phyloP scores from a whole-genome alignment of 164 flowering plant genomes.

The Liriodendron chinense region DNA sequence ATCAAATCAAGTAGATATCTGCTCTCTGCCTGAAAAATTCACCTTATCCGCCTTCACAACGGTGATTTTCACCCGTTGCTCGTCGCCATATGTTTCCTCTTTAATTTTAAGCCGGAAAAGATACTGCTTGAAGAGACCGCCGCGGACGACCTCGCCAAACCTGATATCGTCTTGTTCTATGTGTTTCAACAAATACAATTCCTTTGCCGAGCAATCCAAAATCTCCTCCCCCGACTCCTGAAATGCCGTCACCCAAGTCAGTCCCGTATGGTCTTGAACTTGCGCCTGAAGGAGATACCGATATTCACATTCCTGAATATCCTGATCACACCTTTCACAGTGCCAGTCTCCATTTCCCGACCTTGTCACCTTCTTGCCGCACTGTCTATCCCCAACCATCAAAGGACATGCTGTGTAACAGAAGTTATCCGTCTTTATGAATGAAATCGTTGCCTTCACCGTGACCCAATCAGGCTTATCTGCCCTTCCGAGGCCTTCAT shows the following conservation, averaged over 20 bases:
- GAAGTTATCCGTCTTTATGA: conserved; percentile 76
- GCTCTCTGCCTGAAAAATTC: conserved; percentile 53
- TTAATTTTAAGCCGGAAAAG: conserved; percentile 82
- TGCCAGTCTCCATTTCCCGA: conserved; percentile 65
- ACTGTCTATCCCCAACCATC: conserved; percentile 90
- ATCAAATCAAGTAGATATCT: conserved; percentile 51
- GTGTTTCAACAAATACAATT: conserved; percentile 63
- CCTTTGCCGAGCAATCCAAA: conserved; percentile 80
- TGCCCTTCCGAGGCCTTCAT: conserved; percentile 85
- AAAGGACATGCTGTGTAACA: conserved; percentile 96
- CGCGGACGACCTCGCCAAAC: conserved; percentile 49
- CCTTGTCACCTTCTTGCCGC: conserved; percentile 78
- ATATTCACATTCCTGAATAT: conserved; percentile 85
- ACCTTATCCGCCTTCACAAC: conserved; percentile 79
- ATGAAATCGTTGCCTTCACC: conserved; percentile 64
- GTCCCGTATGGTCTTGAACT: conserved; percentile 83
- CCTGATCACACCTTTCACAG: conserved; percentile 92
- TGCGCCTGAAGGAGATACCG: conserved; percentile 90
- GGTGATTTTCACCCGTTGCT: conserved; percentile 78
- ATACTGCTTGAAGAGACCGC: conserved; percentile 50
- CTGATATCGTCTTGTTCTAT: conserved; percentile 58
- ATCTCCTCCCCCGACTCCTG: conserved; percentile 94
- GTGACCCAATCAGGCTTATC: conserved; percentile 93
- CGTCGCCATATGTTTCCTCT: conserved; percentile 88
- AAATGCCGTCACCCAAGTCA: conserved; percentile 96